Conservation (phyloP, 805 yeast species). For the Clavispora carvajalis region DNA sequence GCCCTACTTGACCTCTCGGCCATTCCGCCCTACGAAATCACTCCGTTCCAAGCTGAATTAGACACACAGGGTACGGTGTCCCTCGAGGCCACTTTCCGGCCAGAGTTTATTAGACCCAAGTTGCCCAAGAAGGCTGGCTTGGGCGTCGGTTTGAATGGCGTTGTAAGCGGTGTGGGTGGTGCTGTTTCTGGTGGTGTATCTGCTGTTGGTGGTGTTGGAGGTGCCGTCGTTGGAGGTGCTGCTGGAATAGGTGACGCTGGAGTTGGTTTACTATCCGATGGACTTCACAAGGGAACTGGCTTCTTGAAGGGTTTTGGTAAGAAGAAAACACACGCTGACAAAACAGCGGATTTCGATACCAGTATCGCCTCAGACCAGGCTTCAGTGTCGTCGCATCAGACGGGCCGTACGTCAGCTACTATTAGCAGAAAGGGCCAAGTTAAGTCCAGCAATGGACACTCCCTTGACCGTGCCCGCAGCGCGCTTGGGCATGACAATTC, state of each 20-base stretch:
- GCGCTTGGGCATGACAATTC: constrained; percentile 12
- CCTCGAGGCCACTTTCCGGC: constrained; percentile 50
- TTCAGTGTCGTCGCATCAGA: constrained; percentile 1
- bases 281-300: constrained; percentile 44
- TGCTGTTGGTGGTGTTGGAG: constrained; percentile 40
- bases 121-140: constrained; percentile 37
- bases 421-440: constrained; percentile 2
- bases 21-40: constrained; percentile 41
- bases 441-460: constrained; percentile 1
- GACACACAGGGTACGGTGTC: constrained; percentile 63
- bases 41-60: constrained; percentile 45
- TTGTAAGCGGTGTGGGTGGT: constrained; percentile 45
- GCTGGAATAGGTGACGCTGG: constrained; percentile 38
- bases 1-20: constrained; percentile 45
- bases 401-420: background rate
- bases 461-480: constrained; percentile 9
- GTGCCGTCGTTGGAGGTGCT: constrained; percentile 43
- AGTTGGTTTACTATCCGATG: constrained; percentile 35
- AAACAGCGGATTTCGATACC: constrained; percentile 4
- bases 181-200: constrained; percentile 38
- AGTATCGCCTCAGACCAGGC: constrained; percentile 1
- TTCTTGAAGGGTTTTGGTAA: constrained; percentile 1
- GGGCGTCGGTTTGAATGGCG: constrained; percentile 34
- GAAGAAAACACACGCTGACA: background rate
- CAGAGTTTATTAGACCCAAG: constrained; percentile 64